Percentiles rank a stretch among this genome's conserved stretches.
Evolutionary conservation across 2,329 filamentous ascomycete species (phyloP).

Genomic region (Cladosporium sp.): DNA sequence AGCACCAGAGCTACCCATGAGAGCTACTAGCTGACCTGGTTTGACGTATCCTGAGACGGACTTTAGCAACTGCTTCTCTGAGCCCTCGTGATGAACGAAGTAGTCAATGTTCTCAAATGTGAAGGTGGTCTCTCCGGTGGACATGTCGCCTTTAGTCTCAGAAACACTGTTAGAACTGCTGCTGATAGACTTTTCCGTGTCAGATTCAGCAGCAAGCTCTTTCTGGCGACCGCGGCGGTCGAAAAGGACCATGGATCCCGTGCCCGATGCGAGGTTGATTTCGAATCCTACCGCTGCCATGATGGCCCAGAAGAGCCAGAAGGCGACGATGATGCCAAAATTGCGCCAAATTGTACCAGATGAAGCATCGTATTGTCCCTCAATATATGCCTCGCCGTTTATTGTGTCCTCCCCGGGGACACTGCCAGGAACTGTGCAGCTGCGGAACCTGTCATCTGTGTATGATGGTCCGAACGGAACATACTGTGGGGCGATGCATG

Average conservation of each 20-base stretch:
- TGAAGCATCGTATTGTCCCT: constrained; percentile 36
- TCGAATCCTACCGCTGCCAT: constrained; percentile 55
- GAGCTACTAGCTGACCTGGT: constrained; percentile 70
- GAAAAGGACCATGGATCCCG: constrained; percentile 43
- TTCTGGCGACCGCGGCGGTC: constrained; percentile 28
- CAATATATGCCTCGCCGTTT: constrained; percentile 59
- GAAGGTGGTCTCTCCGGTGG: neutral
- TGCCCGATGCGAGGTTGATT: constrained; percentile 38
- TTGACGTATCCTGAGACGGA: constrained; percentile 69
- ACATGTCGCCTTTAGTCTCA: neutral
- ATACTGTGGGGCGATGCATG: constrained; percentile 32
- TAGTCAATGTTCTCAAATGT: constrained; percentile 10
- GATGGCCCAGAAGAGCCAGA: constrained; percentile 57
- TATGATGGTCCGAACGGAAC: constrained; percentile 38
- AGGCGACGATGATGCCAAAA: constrained; percentile 57
- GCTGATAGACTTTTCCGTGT: constrained; percentile 52
- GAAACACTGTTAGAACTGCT: neutral
- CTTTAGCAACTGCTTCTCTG: constrained; percentile 48
- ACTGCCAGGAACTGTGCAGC: constrained; percentile 52
- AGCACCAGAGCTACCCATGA: constrained; percentile 73
- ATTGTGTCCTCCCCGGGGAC: constrained; percentile 52
- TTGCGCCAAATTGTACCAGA: constrained; percentile 48
- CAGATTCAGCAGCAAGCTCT: constrained; percentile 18
- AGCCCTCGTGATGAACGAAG: constrained; percentile 25
- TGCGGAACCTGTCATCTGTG: constrained; percentile 27